phyloP scores from a whole-genome alignment of 2,329 filamentous ascomycete species.

The Cladobotryum protrusum region DNA sequence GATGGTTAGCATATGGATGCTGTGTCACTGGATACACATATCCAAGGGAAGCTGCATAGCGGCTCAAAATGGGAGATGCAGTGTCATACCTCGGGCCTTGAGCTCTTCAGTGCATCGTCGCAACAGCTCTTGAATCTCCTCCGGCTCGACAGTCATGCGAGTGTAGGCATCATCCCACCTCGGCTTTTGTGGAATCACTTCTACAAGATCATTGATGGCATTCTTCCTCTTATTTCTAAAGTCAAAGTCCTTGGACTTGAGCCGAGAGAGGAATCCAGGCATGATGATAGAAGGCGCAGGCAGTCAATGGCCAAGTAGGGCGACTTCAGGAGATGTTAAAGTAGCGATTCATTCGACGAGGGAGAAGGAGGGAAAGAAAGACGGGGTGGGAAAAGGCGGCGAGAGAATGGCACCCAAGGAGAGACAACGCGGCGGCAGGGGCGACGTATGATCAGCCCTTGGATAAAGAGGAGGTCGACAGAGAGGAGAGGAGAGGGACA shows the following conservation, averaged over 20 bases:
- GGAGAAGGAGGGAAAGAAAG: background rate
- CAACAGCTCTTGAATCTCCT: slow-evolving; percentile 85
- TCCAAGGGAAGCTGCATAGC: background rate
- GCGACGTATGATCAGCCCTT: too few relatives aligned
- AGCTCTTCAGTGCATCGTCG: slow-evolving; percentile 82
- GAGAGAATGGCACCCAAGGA: too few relatives aligned
- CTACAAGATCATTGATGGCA: slow-evolving; percentile 41
- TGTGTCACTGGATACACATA: background rate
- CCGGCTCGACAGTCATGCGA: slow-evolving; percentile 73
- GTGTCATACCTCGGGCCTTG: slow-evolving; percentile 73
- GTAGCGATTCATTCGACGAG: slow-evolving; percentile 1
- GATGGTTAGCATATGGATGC: background rate
- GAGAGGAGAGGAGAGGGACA: background rate
- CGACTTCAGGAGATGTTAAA: background rate
- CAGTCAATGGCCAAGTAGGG: slow-evolving; percentile 1
- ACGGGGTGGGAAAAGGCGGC: slow-evolving; percentile 3
- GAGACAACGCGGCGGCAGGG: too few relatives aligned
- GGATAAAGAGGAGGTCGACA: background rate
- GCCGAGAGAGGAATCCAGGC: slow-evolving; percentile 54
- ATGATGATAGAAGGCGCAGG: slow-evolving; percentile 30
- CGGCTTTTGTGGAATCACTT: slow-evolving; percentile 59
- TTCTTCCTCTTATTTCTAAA: slow-evolving; percentile 61
- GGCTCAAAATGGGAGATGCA: background rate
- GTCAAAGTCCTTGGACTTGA: slow-evolving; percentile 68
- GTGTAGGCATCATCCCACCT: slow-evolving; percentile 85